phyloP scores from a whole-genome alignment of 2,329 filamentous ascomycete species.

The Colletotrichum nymphaeae region DNA sequence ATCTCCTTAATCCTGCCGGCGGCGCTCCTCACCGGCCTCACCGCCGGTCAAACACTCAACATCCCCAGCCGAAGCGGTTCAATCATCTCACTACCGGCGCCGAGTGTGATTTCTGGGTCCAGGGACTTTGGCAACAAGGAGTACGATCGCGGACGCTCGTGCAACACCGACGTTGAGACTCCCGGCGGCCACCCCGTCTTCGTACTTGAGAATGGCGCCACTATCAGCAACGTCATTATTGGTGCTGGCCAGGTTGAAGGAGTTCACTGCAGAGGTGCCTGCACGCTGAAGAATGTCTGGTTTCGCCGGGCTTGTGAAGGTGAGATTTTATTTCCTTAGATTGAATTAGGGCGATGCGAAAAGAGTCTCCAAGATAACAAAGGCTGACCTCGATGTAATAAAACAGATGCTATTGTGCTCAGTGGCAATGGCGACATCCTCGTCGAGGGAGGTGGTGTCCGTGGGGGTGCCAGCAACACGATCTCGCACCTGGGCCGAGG shows the following conservation, averaged over 20 bases:
- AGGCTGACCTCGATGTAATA: not conserved
- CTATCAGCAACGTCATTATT: conserved; percentile 64
- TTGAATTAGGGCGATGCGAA: too few relatives aligned
- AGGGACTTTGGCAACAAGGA: conserved; percentile 34
- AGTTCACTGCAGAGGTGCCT: conserved; percentile 61
- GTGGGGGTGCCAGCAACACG: conserved; percentile 43
- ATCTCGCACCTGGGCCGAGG: conserved; percentile 46
- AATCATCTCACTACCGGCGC: conserved; percentile 33
- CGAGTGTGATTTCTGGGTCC: conserved; percentile 32
- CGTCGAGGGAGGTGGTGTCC: conserved; percentile 46
- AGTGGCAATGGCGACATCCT: conserved; percentile 14
- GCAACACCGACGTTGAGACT: conserved; percentile 35
- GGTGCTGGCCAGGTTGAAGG: conserved; percentile 60
- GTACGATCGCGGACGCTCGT: conserved; percentile 33
- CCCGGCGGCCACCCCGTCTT: conserved; percentile 56
- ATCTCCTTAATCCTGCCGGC: not conserved
- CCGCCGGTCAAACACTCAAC: conserved; percentile 34
- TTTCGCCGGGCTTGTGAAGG: conserved; percentile 51
- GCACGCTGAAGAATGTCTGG: conserved; percentile 51
- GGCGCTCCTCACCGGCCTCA: not conserved
- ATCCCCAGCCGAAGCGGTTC: conserved; percentile 35
- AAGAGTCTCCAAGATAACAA: too few relatives aligned
- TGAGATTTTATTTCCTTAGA: not conserved
- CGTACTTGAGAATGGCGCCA: conserved; percentile 60
- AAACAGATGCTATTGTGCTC: conserved; percentile 6